A percentile compares a stretch with the other conserved stretches of the same genome.
Evolutionary conservation across 345 rosid species (phyloP).

Genomic region (Ceriops decandra): DNA sequence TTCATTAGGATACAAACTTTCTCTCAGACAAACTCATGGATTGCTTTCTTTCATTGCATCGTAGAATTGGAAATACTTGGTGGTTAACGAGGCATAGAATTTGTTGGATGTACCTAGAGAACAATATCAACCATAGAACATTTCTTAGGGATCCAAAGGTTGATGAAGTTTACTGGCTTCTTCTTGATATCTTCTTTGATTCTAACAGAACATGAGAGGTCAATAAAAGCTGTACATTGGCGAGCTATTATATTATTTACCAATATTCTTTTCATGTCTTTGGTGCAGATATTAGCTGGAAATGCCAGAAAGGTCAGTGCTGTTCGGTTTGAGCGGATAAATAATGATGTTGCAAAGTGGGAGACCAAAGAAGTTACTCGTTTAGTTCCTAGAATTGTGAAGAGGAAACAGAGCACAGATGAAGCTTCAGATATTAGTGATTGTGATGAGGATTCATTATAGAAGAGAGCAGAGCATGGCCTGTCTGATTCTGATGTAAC

Average conservation of each 20-base stretch:
- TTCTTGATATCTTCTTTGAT: not conserved
- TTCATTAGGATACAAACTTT: not conserved
- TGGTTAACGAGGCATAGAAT: not conserved
- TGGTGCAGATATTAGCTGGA: slow-evolving; percentile 78
- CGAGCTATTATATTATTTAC: slow-evolving; percentile 10
- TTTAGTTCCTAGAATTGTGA: slow-evolving; percentile 68
- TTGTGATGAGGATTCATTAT: slow-evolving; percentile 35
- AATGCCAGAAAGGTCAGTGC: slow-evolving; percentile 97
- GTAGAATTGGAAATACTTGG: not conserved
- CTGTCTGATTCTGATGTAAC: slow-evolving; percentile 43
- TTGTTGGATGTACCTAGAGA: not conserved
- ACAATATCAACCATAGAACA: not conserved
- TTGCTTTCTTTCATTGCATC: slow-evolving; percentile 4
- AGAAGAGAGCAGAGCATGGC: slow-evolving; percentile 34
- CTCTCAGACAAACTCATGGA: not conserved
- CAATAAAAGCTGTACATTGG: slow-evolving; percentile 3
- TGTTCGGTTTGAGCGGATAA: slow-evolving; percentile 72
- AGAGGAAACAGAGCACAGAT: slow-evolving; percentile 70
- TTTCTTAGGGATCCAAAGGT: not conserved
- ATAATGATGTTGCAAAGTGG: slow-evolving; percentile 40
- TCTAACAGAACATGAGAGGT: not conserved
- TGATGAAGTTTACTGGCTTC: not conserved
- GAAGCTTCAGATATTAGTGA: slow-evolving; percentile 39
- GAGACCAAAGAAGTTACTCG: slow-evolving; percentile 66
- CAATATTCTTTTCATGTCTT: slow-evolving; percentile 4